These are phyloP conservation scores for Obelidium mucronatum DNA, from an alignment of 192 early-diverging fungal species.

Conservation along the genomic window DNA sequence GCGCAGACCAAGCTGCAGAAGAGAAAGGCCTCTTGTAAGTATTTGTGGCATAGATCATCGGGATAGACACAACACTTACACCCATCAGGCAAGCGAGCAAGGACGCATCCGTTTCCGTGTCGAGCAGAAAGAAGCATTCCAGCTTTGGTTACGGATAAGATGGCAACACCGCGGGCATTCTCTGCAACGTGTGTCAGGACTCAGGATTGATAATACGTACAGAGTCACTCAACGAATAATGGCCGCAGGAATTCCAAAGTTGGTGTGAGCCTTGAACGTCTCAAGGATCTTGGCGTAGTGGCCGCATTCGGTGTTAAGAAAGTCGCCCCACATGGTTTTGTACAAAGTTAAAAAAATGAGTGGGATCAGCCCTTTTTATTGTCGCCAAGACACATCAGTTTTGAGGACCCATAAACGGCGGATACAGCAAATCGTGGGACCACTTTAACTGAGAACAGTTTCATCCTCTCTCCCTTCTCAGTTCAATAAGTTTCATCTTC, in stretches of 20 bases:
- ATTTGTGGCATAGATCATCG: too few relatives aligned
- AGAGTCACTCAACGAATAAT: not conserved
- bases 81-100: constrained; percentile 75
- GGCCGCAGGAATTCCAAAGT: not conserved
- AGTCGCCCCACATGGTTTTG: not conserved
- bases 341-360: not conserved
- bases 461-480: not conserved
- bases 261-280: not conserved
- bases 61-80: too few relatives aligned
- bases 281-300: not conserved
- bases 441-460: too few relatives aligned
- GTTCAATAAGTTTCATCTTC: not conserved
- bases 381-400: not conserved
- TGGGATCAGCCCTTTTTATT: too few relatives aligned
- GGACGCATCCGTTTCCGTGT: constrained; percentile 83
- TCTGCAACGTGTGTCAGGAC: not conserved
- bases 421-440: not conserved
- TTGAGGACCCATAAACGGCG: not conserved
- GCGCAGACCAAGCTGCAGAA: constrained; percentile 81
- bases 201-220: not conserved
- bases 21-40: too few relatives aligned
- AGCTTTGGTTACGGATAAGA: constrained; percentile 88
- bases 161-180: constrained; percentile 79
- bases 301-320: not conserved
- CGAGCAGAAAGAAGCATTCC: constrained; percentile 90